Conservation (phyloP, 2,329 filamentous ascomycete genomes). For the Aureobasidium sp. region DNA sequence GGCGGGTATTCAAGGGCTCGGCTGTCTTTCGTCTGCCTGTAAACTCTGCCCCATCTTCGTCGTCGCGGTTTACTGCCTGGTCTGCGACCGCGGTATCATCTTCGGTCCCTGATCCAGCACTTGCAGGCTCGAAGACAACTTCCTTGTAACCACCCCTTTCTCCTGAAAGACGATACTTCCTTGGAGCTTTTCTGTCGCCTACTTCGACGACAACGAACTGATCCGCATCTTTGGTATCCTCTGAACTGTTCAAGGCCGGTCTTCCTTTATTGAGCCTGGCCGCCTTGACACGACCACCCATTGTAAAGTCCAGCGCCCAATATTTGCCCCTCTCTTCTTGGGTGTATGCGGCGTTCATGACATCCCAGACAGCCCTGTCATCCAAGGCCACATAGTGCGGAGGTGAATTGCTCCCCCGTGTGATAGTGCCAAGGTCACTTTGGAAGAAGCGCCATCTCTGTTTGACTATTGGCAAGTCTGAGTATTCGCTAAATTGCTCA, state of each 20-base stretch:
- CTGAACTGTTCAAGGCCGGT: constrained; percentile 24
- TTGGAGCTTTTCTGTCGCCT: constrained; percentile 18
- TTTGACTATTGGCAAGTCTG: constrained; percentile 22
- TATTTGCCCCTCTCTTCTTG: constrained; percentile 22
- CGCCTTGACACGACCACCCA: constrained; percentile 27
- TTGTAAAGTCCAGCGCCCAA: constrained; percentile 36
- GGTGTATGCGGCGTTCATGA: constrained; percentile 27
- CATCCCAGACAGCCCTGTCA: constrained; percentile 32
- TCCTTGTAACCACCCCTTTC: constrained; percentile 16
- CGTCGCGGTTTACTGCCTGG: neutral
- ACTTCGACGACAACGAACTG: constrained; percentile 19
- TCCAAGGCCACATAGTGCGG: constrained; percentile 37
- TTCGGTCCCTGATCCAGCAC: neutral
- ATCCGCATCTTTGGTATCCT: constrained; percentile 18
- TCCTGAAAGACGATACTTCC: constrained; percentile 27
- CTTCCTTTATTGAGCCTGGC: constrained; percentile 34
- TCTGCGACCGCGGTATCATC: neutral
- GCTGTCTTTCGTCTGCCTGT: neutral
- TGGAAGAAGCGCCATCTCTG: constrained; percentile 36
- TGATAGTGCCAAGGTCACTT: constrained; percentile 26
- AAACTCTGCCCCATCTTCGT: neutral
- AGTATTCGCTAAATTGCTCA: constrained; percentile 25
- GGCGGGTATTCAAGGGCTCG: neutral
- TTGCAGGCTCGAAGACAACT: neutral
- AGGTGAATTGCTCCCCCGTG: constrained; percentile 26